Percentiles rank a stretch among this genome's conserved stretches.
Conservation (phyloP, 805 yeast species). For the Wickerhamiella alocasiicola region DNA sequence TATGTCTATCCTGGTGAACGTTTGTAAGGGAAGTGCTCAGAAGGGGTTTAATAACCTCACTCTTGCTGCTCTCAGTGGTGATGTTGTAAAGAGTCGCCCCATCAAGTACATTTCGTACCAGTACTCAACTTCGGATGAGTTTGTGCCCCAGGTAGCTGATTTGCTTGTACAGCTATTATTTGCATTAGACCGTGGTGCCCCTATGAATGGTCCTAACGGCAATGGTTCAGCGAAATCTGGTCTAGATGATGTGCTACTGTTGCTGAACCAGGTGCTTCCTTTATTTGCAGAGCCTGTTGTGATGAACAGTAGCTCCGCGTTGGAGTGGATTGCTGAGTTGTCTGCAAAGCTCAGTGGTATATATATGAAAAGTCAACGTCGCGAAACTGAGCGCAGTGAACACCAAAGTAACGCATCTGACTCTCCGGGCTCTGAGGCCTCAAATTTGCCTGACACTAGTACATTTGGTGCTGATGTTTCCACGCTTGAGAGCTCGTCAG, state of each 20-base stretch:
- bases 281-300: constrained; percentile 3
- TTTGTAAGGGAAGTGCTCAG: constrained; percentile 1
- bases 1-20: neutral
- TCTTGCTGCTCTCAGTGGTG: neutral
- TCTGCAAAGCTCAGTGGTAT: neutral
- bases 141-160: neutral
- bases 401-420: neutral
- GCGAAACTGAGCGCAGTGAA: neutral
- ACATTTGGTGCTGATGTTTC: neutral
- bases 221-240: neutral
- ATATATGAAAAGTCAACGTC: neutral
- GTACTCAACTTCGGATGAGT: neutral
- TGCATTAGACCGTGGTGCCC: neutral
- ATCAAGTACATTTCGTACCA: neutral
- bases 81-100: neutral
- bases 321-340: constrained; percentile 7
- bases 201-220: neutral
- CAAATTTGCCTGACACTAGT: neutral
- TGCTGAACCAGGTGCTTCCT: constrained; percentile 2
- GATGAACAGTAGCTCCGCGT: constrained; percentile 1
- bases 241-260: neutral
- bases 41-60: neutral
- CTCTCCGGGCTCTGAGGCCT: neutral
- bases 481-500: too few species aligned
- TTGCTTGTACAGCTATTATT: neutral